These are phyloP conservation scores for Sicyos baderoa DNA, from an alignment of 306 rosid species.

Conservation along the genomic window DNA sequence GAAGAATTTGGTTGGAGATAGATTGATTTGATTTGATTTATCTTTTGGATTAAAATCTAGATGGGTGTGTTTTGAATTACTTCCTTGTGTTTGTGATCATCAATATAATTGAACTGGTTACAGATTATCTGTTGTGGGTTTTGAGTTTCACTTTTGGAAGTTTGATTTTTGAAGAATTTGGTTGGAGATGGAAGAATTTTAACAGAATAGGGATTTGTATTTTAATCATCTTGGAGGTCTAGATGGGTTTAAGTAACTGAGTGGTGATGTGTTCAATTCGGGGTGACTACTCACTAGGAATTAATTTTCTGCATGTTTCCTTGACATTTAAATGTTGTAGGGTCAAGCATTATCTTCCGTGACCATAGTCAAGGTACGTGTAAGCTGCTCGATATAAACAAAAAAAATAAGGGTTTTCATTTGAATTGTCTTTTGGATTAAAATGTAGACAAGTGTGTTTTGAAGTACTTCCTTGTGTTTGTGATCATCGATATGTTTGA, in stretches of 20 bases:
- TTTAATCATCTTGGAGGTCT: no score
- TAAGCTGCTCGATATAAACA: no score
- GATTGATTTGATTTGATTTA: neutral
- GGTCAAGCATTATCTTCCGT: no score
- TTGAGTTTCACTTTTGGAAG: neutral
- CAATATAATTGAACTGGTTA: slow-evolving; percentile 7
- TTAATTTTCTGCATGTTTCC: no score
- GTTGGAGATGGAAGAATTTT: neutral
- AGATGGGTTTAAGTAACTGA: no score
- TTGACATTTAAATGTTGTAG: no score
- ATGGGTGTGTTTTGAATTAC: neutral
- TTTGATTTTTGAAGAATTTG: slow-evolving; percentile 7
- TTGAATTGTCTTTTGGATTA: neutral
- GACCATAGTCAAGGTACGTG: no score
- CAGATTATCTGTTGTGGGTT: no score
- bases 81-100: neutral
- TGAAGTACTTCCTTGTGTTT: neutral
- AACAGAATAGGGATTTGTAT: neutral
- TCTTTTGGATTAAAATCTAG: neutral
- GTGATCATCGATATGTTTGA: slow-evolving; percentile 10
- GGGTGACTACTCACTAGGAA: no score
- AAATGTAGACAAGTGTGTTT: neutral
- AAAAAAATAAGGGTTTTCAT: neutral
- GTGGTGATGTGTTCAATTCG: no score
- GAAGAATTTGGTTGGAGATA: no score